Percentiles rank a stretch among this genome's conserved stretches.
Evolutionary conservation across 164 flowering plant genomes (phyloP).

Genomic region (Magnolia changhungtana): DNA sequence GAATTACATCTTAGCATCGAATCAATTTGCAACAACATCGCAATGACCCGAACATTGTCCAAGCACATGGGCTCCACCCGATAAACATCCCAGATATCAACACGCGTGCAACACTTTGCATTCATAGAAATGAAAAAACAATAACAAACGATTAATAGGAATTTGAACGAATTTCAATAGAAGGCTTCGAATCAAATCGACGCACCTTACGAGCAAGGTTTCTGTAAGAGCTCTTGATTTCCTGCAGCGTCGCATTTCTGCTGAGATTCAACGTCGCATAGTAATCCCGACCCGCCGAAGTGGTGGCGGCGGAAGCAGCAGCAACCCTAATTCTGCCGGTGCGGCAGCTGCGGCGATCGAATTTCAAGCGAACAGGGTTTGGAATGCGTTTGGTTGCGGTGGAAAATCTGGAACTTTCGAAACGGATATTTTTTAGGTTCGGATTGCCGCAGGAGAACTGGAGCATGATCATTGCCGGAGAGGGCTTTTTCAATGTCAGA

Average conservation of each 20-base stretch:
- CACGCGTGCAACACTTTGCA: too few species aligned
- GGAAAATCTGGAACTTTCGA: conserved; percentile 2
- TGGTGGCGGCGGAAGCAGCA: background rate
- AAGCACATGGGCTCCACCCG: too few species aligned
- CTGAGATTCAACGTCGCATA: conserved; percentile 59
- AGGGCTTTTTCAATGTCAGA: background rate
- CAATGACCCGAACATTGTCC: too few species aligned
- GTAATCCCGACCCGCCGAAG: conserved; percentile 35
- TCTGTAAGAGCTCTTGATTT: conserved; percentile 74
- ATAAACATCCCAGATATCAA: too few species aligned
- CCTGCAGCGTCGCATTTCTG: conserved; percentile 67
- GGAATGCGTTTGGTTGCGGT: background rate
- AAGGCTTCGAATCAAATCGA: background rate
- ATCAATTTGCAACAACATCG: too few species aligned
- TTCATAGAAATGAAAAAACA: too few species aligned
- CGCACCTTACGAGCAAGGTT: conserved; percentile 90
- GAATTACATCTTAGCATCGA: too few species aligned
- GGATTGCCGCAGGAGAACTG: background rate
- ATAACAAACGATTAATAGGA: too few species aligned
- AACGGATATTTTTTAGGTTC: background rate
- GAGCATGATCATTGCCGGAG: background rate
- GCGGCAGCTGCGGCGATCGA: background rate
- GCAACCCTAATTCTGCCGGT: conserved; percentile 24
- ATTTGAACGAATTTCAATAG: too few species aligned
- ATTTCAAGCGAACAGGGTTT: background rate